Evolutionary conservation across 441 rosid genomes (phyloP).

Genomic region (Viola pubescens): DNA sequence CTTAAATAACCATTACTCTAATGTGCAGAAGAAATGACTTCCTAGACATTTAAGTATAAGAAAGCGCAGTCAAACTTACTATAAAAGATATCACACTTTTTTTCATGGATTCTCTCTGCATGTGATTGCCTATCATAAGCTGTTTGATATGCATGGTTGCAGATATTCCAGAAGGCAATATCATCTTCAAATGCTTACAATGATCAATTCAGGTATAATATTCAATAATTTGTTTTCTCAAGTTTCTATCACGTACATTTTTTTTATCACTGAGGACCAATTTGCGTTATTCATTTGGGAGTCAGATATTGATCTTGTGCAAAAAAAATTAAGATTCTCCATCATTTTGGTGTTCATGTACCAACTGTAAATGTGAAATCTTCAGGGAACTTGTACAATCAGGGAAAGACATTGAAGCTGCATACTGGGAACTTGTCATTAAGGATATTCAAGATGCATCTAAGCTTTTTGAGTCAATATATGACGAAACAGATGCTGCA

Average conservation of each 20-base stretch:
- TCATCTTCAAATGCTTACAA: constrained; percentile 93
- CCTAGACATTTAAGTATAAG: not conserved
- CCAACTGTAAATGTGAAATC: constrained; percentile 10
- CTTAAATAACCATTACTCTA: not conserved
- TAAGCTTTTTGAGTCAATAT: constrained; percentile 85
- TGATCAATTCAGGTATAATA: constrained; percentile 80
- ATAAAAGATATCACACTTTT: not conserved
- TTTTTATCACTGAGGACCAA: not conserved
- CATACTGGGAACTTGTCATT: constrained; percentile 96
- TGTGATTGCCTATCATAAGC: not conserved
- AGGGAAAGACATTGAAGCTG: constrained; percentile 78
- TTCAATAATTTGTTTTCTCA: not conserved
- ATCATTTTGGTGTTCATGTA: not conserved
- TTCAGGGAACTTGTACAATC: constrained; percentile 81
- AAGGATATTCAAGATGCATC: constrained; percentile 98
- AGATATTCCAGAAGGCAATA: constrained; percentile 98
- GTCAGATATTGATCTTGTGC: not conserved
- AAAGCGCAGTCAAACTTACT: not conserved
- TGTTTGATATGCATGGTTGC: constrained; percentile 28
- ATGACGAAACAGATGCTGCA: constrained; percentile 78
- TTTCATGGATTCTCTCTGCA: not conserved
- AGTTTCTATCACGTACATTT: constrained; percentile 2
- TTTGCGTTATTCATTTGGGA: not conserved
- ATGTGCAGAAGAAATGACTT: not conserved
- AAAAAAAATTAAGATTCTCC: not conserved